Evolutionary conservation across 1,284 basidiomycete genomes (phyloP).

Genomic region (Leccinum fuscescens): DNA sequence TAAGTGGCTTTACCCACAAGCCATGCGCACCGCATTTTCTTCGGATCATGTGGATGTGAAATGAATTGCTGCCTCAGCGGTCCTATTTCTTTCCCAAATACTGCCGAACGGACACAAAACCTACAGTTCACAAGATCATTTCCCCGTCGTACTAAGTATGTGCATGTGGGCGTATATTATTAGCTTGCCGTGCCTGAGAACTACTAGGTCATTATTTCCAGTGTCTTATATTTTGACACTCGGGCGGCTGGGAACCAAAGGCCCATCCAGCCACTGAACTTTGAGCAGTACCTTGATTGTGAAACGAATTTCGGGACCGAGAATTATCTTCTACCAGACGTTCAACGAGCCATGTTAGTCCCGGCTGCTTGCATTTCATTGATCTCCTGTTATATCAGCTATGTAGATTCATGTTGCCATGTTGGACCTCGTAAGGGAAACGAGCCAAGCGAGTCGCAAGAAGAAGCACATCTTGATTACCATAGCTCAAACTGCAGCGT

Average conservation of each 20-base stretch:
- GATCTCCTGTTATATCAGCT: not conserved
- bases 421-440: not conserved
- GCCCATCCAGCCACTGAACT: not conserved
- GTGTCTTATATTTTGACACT: not conserved
- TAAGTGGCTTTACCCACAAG: not conserved
- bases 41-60: not conserved
- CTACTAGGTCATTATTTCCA: not conserved
- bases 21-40: not conserved
- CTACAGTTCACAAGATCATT: not conserved
- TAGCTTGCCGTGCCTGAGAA: not conserved
- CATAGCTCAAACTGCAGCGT: not conserved
- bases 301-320: not conserved
- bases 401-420: not conserved
- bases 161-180: not conserved
- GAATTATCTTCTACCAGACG: not conserved
- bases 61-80: not conserved
- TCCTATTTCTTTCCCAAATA: not conserved
- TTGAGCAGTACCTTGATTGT: not conserved
- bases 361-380: not conserved
- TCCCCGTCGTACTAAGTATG: not conserved
- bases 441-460: not conserved
- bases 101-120: not conserved
- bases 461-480: not conserved
- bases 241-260: not conserved
- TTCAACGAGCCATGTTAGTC: not conserved